These are phyloP conservation scores for Solanum tacnaense DNA, from an alignment of 257 asterid genomes.

Conservation along the genomic window DNA sequence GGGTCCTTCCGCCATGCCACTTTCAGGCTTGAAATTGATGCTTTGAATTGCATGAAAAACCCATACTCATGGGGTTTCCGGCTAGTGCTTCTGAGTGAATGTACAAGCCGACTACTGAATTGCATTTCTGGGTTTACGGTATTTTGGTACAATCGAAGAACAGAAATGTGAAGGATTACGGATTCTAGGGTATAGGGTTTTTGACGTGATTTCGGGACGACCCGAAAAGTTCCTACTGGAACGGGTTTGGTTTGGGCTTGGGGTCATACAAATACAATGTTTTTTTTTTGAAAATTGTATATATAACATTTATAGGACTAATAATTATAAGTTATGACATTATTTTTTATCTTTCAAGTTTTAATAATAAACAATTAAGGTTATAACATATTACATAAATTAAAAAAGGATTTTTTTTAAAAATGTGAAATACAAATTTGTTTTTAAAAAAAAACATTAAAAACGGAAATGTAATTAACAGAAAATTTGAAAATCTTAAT, in stretches of 20 bases:
- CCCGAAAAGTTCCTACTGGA: not conserved
- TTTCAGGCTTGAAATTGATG: conserved; percentile 68
- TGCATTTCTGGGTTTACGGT: conserved; percentile 3
- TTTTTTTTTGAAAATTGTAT: too few relatives aligned
- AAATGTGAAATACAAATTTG: too few relatives aligned
- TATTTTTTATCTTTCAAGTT: too few relatives aligned
- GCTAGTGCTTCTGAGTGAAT: not conserved
- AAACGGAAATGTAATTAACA: too few relatives aligned
- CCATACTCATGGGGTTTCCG: not conserved
- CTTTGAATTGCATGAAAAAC: conserved; percentile 25
- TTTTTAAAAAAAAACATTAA: too few relatives aligned
- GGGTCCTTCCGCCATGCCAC: conserved; percentile 76
- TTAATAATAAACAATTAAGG: too few relatives aligned
- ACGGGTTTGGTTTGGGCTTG: not conserved
- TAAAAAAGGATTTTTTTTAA: too few relatives aligned
- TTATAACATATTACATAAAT: too few relatives aligned
- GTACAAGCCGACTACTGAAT: not conserved
- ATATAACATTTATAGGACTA: too few relatives aligned
- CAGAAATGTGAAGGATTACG: not conserved
- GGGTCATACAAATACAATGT: not conserved
- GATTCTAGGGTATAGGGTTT: not conserved
- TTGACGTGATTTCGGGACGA: not conserved
- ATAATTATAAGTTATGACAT: too few relatives aligned
- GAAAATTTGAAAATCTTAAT: too few relatives aligned
- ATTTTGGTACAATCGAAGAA: not conserved